Base-by-base conservation (phyloP, 495 filamentous ascomycete species). In the Sordaria brevicollis region DNA sequence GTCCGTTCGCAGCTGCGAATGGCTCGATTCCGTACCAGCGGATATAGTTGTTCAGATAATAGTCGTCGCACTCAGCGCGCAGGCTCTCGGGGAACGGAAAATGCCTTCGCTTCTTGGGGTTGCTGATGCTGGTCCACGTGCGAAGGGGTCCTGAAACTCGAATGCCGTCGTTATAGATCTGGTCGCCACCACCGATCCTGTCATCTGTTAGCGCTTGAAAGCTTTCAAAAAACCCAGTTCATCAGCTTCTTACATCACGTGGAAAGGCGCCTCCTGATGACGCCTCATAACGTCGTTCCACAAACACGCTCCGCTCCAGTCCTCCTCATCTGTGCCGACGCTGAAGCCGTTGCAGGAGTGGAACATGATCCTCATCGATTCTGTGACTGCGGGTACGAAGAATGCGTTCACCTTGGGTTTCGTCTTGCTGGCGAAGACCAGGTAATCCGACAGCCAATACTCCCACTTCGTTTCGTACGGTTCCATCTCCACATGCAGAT, bases 341-440 rank as follows among this genome's bases (percentile, higher is more conserved):
- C 91, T 94, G 80, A 98, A 97, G 65, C 94, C 94, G 81, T 97
- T 98, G 81, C 93, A 97, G 34, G 92, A 96, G 81, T 96, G 90
- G 81, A 98, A 97, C 86, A 97, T 92, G 70, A 97, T 91, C 72
- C 93, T 88, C 93, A 98, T 97, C 29, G 91, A 94, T 79, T 97
- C 89, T 34, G 87, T 81, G 65, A 83, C 81, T 3, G 92, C 91
- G 2, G 94, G 94, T 17, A 96, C 86, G 66, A 86, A 90, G 79
- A 97, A 96, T 69, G 73, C 73, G 70, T 86, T 85, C 35, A 81
- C 79, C 66, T 75, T 74, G n/a, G 79, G 80, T 72, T 87, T 84
- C 29, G 80, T 81, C 34, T 75, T 67, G 76, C 81, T 78, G 25
- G 77, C 72, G 43, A 86, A 82, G 5, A 78, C 81, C 74, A 88